A percentile compares a stretch with the other conserved stretches of the same genome.
Conservation (phyloP, 306 rosid species). For the Calophaca sinica region DNA sequence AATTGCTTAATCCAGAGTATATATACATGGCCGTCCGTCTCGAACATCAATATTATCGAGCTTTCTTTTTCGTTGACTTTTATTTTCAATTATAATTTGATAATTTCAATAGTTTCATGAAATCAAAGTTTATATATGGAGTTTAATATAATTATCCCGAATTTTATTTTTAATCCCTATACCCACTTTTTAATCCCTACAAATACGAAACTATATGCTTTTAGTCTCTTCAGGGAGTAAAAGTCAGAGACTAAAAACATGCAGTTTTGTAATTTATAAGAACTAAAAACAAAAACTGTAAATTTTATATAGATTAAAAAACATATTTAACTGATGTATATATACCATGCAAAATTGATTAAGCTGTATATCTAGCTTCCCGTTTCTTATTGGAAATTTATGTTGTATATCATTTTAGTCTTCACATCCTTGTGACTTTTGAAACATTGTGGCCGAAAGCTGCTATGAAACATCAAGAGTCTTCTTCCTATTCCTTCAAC, state of each 20-base stretch:
- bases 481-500: conserved; percentile 28
- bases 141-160: too few relatives aligned
- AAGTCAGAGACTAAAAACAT: too few relatives aligned
- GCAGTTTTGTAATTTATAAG: too few relatives aligned
- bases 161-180: too few relatives aligned
- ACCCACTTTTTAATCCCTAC: too few relatives aligned
- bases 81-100: neutral
- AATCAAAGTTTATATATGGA: too few relatives aligned
- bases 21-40: neutral
- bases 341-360: neutral
- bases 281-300: too few relatives aligned
- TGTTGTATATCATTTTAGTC: neutral
- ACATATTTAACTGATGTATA: neutral
- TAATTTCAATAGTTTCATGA: neutral
- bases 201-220: too few relatives aligned
- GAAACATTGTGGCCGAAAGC: neutral
- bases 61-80: conserved; percentile 14
- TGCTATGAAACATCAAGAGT: neutral
- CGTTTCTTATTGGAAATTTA: neutral
- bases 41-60: conserved; percentile 17
- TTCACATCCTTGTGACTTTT: conserved; percentile 1
- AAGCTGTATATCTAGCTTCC: neutral
- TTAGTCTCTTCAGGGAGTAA: too few relatives aligned
- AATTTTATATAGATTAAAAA: too few relatives aligned
- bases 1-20: too few relatives aligned